These are phyloP conservation scores for Cyclanthera cordifolia DNA, from an alignment of 306 rosid genomes.

Conservation along the genomic window DNA sequence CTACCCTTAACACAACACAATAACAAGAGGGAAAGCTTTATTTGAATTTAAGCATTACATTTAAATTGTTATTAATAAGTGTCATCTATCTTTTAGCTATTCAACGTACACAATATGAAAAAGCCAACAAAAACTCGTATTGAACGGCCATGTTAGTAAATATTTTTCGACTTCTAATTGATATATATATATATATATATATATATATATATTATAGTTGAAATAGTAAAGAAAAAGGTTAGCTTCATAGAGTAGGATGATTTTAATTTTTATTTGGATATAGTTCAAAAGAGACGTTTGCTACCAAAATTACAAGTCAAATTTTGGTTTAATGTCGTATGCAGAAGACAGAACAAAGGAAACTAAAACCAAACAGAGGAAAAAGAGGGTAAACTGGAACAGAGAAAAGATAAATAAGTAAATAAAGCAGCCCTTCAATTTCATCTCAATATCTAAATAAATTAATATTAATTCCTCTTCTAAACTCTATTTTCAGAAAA, in stretches of 20 bases:
- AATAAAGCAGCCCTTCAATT: not conserved
- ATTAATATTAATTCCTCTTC: conserved; percentile 5
- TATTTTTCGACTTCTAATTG: too few species aligned
- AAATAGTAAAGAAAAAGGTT: too few species aligned
- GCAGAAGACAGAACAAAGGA: not conserved
- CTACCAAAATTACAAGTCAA: not conserved
- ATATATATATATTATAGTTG: too few species aligned
- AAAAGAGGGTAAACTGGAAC: not conserved
- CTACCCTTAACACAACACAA: too few species aligned
- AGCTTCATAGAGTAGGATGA: not conserved
- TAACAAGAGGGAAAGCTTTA: too few species aligned
- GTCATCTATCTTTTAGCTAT: too few species aligned
- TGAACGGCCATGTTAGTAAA: too few species aligned
- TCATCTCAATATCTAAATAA: not conserved
- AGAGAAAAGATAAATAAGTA: not conserved
- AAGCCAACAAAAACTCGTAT: not conserved
- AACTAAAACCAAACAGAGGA: not conserved
- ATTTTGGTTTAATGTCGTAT: not conserved
- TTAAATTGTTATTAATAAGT: too few species aligned
- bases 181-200: too few species aligned
- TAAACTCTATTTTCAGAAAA: conserved; percentile 3
- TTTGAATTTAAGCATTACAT: too few species aligned
- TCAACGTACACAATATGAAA: too few species aligned
- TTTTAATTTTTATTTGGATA: not conserved
- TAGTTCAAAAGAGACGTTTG: not conserved